Percentiles rank a stretch among this genome's conserved stretches.
Conservation (phyloP, 2,329 filamentous ascomycete genomes). For the Paramyrothecium roridum region DNA sequence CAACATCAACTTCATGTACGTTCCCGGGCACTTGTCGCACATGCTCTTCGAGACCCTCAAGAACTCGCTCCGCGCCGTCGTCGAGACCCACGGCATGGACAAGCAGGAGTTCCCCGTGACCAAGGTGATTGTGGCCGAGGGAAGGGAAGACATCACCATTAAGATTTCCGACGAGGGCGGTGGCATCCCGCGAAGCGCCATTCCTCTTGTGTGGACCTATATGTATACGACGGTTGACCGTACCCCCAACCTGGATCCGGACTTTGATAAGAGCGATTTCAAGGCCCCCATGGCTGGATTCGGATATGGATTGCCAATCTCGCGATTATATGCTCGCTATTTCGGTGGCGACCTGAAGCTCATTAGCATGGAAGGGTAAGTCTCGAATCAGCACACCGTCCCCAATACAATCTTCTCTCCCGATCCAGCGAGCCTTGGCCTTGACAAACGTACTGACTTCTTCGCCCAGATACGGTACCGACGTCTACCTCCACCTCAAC, state of each 20-base stretch:
- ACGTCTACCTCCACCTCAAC: constrained; percentile 97
- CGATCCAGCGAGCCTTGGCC: neutral
- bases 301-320: constrained; percentile 95
- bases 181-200: constrained; percentile 87
- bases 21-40: constrained; percentile 96
- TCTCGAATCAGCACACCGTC: constrained; percentile 10
- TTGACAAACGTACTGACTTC: constrained; percentile 15
- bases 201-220: constrained; percentile 99
- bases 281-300: constrained; percentile 99
- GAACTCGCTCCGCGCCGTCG: constrained; percentile 94
- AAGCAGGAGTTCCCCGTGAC: constrained; percentile 95
- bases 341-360: constrained; percentile 96
- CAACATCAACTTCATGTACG: constrained; percentile 98
- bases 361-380: constrained; percentile 99
- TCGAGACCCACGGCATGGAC: constrained; percentile 91
- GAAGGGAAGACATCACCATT: constrained; percentile 98
- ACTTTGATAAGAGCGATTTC: constrained; percentile 99
- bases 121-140: constrained; percentile 96
- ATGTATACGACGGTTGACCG: constrained; percentile 99
- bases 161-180: constrained; percentile 97
- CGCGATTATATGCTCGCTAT: constrained; percentile 89
- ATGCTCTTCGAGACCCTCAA: constrained; percentile 99
- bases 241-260: constrained; percentile 90
- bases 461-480: constrained; percentile 78
- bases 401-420: constrained; percentile 1